These are phyloP conservation scores for Hibiscus tridactylites DNA, from an alignment of 345 rosid species.

Conservation along the genomic window DNA sequence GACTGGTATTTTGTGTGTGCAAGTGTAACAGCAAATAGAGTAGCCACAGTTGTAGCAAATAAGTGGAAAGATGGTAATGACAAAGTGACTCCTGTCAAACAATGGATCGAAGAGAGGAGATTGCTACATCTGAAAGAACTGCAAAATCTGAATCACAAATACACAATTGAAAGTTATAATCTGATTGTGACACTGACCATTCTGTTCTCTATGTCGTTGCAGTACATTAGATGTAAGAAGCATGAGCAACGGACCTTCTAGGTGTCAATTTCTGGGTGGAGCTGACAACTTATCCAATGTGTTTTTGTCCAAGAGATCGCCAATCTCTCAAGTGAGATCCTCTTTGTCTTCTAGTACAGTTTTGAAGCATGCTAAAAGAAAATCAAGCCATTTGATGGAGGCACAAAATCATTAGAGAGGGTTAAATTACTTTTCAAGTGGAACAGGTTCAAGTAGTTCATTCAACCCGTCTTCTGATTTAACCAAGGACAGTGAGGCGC, in stretches of 20 bases:
- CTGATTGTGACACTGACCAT: background rate
- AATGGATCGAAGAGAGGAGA: too few relatives aligned
- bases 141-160: too few relatives aligned
- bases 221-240: constrained; percentile 51
- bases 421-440: constrained; percentile 56
- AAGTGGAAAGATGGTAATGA: constrained; percentile 95
- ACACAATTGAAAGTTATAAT: too few relatives aligned
- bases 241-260: too few relatives aligned
- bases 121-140: too few relatives aligned
- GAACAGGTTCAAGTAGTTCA: constrained; percentile 45
- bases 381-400: constrained; percentile 77
- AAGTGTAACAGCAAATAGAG: constrained; percentile 90
- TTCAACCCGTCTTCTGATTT: constrained; percentile 63
- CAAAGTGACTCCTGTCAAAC: constrained; percentile 35
- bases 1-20: constrained; percentile 59
- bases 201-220: constrained; percentile 18
- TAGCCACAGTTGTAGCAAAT: constrained; percentile 17
- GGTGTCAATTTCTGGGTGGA: too few relatives aligned
- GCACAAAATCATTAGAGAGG: constrained; percentile 30
- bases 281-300: constrained; percentile 44
- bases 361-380: constrained; percentile 56
- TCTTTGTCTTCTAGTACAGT: too few relatives aligned
- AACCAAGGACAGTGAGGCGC: constrained; percentile 5
- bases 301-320: constrained; percentile 56
- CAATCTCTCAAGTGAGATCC: constrained; percentile 43